Base-by-base conservation (phyloP, 768 basidiomycete genomes). In the Psilocybe subaeruginosa region DNA sequence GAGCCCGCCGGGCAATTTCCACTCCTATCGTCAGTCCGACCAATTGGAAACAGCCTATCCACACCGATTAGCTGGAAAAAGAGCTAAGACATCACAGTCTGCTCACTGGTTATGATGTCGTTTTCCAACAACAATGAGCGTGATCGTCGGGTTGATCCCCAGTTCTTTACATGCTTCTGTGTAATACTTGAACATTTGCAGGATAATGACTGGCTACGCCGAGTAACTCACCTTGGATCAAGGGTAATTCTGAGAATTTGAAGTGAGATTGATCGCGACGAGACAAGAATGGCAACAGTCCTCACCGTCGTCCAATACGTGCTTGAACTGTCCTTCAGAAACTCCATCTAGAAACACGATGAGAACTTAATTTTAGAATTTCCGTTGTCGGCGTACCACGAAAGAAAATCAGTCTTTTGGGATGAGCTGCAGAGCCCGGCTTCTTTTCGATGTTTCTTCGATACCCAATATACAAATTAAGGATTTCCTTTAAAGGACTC, bases 111-210 rank as follows among this genome's bases (percentile, higher is more conserved):
- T 16, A 71, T 89, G 88, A 68, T 90, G 88, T 2, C 89, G 81
- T 70, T 94, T 95, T 23, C 91, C 92, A 8, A 94, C 92, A 37
- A 94, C 78, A 51, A 93, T 82, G 23, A 94, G 76, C 0, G 93
- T 94, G 31, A 94, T 90, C 55, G 82, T 85, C 0, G 86, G 85
- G 1, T 78, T 60, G 33, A 92, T 87, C 7, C 77, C 76, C 0
- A 90, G 67, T 6, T 85, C 81, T 0, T 55, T 60, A 64, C 91
- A 93, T 3, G 92, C 92, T 54, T 65, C 92, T 92, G 66, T 1
- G 47, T 55, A 14, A 29, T 43, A n/a, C 8, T 4, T 31, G 19
- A 50, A 9, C 6, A 29, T 16, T 5, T 8, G 41, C 27, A 59
- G 2, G 39, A 31, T 39, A 4, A 9, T 8, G 37, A 2, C 41